Conservation (phyloP, 1,139 yeast genomes). For the Suhomyces atakaporum region DNA sequence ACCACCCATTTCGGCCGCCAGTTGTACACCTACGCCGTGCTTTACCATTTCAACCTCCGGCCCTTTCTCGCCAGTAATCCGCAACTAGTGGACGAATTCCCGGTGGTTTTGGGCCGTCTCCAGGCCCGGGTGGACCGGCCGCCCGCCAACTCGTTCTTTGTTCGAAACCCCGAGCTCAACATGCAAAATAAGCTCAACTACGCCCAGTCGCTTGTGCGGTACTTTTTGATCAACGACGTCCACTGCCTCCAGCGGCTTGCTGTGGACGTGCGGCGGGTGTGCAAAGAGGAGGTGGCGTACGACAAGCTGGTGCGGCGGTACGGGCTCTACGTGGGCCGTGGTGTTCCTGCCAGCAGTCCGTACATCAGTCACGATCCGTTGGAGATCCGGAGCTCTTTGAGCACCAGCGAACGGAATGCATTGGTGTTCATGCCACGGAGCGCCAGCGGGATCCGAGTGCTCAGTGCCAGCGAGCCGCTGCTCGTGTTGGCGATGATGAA, state of each 20-base stretch:
- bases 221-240: conserved; percentile 16
- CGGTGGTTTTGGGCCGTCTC: conserved; percentile 13
- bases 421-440: conserved; percentile 17
- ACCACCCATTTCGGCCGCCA: conserved; percentile 18
- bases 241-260: conserved; percentile 16
- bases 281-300: conserved; percentile 13
- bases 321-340: conserved; percentile 3
- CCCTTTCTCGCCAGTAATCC: conserved; percentile 18
- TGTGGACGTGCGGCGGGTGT: conserved; percentile 14
- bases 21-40: conserved; percentile 14
- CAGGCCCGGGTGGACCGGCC: conserved; percentile 12
- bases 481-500: conserved; percentile 16
- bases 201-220: conserved; percentile 18
- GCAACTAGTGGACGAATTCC: conserved; percentile 11
- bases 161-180: conserved; percentile 13
- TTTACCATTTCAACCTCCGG: conserved; percentile 17
- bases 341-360: conserved; percentile 7
- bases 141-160: conserved; percentile 16
- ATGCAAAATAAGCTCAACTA: conserved; percentile 14
- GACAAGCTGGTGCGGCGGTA: conserved; percentile 8
- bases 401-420: conserved; percentile 8
- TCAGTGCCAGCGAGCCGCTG: conserved; percentile 4
- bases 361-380: conserved; percentile 12
- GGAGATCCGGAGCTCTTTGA: conserved; percentile 11
- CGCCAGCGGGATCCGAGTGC: conserved; percentile 4